These are phyloP conservation scores for Cichorium intybus DNA, from an alignment of 140 eudicot genomes.

Conservation along the genomic window DNA sequence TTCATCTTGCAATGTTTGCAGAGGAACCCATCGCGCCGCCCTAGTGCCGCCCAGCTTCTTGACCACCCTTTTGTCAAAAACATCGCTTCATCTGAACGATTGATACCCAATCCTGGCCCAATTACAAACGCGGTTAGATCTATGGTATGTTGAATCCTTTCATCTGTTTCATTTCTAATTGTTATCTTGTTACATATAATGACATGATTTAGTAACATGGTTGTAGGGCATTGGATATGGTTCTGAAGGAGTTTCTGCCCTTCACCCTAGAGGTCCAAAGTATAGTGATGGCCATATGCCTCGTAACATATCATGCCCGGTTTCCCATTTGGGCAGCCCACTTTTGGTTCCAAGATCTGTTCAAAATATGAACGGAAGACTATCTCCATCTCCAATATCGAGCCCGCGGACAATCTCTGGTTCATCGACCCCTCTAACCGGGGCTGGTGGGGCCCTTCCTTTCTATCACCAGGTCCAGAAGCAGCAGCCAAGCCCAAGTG, in stretches of 20 bases:
- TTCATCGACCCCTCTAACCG: constrained; percentile 58
- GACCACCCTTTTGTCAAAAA: constrained; percentile 63
- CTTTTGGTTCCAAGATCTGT: constrained; percentile 44
- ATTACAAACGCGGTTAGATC: constrained; percentile 37
- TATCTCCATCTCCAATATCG: constrained; percentile 52
- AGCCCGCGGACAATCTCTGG: constrained; percentile 74
- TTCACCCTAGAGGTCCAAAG: constrained; percentile 36
- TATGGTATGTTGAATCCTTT: constrained; percentile 40
- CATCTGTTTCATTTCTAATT: background rate
- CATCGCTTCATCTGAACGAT: constrained; percentile 48
- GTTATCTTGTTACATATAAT: too few species aligned
- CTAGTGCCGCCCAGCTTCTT: constrained; percentile 57
- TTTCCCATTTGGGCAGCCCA: constrained; percentile 57
- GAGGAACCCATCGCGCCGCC: constrained; percentile 56
- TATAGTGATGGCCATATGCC: constrained; percentile 29
- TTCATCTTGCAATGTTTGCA: constrained; percentile 61
- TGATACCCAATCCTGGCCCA: constrained; percentile 29
- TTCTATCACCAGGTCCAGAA: constrained; percentile 29
- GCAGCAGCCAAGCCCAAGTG: constrained; percentile 23
- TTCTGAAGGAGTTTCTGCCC: constrained; percentile 38
- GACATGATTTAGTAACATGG: too few species aligned
- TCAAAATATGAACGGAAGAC: constrained; percentile 45
- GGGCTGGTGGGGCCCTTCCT: constrained; percentile 43
- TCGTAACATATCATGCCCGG: constrained; percentile 61
- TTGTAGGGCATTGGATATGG: constrained; percentile 47